Evolutionary conservation across 2,329 filamentous ascomycete species (phyloP), one percentile per base, ranked within the genome.

Genomic region (Coleophoma cylindrospora): DNA sequence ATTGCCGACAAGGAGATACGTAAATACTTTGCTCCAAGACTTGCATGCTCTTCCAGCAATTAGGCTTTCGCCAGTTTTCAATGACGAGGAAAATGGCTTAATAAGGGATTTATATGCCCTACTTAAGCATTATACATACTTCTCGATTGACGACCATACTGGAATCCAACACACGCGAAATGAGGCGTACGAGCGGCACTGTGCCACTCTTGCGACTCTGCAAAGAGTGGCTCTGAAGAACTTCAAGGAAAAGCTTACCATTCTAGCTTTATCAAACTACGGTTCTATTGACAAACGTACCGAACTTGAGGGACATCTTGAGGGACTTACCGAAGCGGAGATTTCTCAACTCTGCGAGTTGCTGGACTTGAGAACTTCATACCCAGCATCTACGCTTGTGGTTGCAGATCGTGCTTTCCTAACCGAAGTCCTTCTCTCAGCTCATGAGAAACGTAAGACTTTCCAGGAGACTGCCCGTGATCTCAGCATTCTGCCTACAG

Each of bases 261-360:
- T 99, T 37, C 72, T 99, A 52, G 89, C 92, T 1, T 72, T 99
- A 37, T 94, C 94, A 15, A 97, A 99, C 64, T 95, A 95, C 64
- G 91, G 86, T 2, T 87, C 90, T 4, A 87, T 99, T 54, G 86
- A 91, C 56, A 86, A 88, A 62, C 79, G 89, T 40, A 75, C 80
- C 6, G 94, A 97, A 58, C 76, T 99, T 14, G 80, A 87, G 63
- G 77, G 80, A 21, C 85, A 96, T 56, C 72, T 99, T 6, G 80
- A 83, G 49, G 73, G 79, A 11, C 72, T 99, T 47, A 79, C 81
- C 3, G 89, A 95, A 57, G 76, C 78, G 0, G 92, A 97, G 67
- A 68, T 97, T 22, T 66, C 78, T 32, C 70, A 83, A 48, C 74
- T 99, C 4, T 87, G 86, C 57, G 69, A 72, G 2, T 72, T 86